Base-by-base conservation (phyloP, 768 basidiomycete species). In the Leccinum subgranulosum region DNA sequence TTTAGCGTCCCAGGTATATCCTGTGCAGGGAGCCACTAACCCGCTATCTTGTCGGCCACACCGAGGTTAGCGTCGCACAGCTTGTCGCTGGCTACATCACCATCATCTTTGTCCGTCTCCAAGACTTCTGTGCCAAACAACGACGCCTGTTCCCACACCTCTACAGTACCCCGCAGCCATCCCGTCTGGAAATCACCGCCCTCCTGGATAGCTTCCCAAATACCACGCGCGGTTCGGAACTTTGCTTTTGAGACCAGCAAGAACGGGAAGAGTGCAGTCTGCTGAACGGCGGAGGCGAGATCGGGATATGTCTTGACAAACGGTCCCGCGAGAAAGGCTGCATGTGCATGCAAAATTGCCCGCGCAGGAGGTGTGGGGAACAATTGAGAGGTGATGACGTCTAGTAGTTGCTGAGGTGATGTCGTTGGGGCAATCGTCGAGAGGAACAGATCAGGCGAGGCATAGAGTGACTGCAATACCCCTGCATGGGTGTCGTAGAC, bases 181-280 rank as follows among this genome's bases (percentile, higher is more conserved):
- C 71, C 73, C 6, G 46, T 67, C 48, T 65, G 69, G 53, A 58
- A 62, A 55, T 70, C 61, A n/a, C 60, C 61, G 51, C 68, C 50
- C 12, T 77, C 77, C n/a, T 65, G 69, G 56, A 94, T 67, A n/a
- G 81, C 71, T 54, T 85, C 85, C 93, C 93, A 95, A 0, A 85
- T 82, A n/a, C 79, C 68, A 21, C 82, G 78, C 0, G 84, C 79
- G 1, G 83, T 87, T 66, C 84, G 86, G 59, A 86, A 81, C 51
- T 86, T 80, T 3, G 87, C 73, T 65, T 88, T 92, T 7, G 90
- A 87, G 63, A 83, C 87, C 15, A 95, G 69, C 46, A 95, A 73
- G 65, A 84, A 83, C 0, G 92, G 88, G 66, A 92, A 89, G 54
- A 95, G 71, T 1, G 86, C 67, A 31, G 75, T 72, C 59, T 82